Base-by-base conservation (phyloP, 164 flowering plant genomes). In the Magnolia changhungtana region DNA sequence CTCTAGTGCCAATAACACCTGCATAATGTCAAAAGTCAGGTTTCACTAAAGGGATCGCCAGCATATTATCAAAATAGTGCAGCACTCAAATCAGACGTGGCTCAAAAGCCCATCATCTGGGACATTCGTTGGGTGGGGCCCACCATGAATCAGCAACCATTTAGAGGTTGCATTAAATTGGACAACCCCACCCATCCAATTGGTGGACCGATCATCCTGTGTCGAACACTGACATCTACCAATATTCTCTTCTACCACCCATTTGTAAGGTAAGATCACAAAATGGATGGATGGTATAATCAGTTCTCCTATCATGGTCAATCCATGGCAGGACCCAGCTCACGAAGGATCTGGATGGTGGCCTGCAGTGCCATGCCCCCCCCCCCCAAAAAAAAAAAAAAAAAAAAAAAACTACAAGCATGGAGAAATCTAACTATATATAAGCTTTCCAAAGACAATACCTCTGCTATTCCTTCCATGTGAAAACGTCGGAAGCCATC, bases 1-100 rank as follows among this genome's bases (percentile, higher is more conserved):
- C 80, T 94, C 97, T 69, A 96, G 87, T 8, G 97, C 97, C 79
- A 89, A 78, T 72, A 96, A 83, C 72, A 94, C 85, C 99, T 96
- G 84, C 78, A 83, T 1, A 65, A 73, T 13, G 58, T 55, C 24
- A 59, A 68, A 61, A 71, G 52, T 7, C 64, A 78, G 10, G 75
- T 63, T 78, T 27, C 52, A 79, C 18, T 19, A n/a, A 55, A 55
- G 10, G 61, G 18, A 55, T 11, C 4, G 13, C 67, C 13, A 64
- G 67, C n/a, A 59, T 59, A 59, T 59, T 19, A 59, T 59, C n/a
- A 59, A 59, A 59, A 13, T 8, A 64, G 27, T 18, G 27, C 20
- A 64, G 67, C 27, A 18, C 21, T n/a, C 27, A 21, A 64, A 19
- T 64, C 45, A 55, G 61, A 55, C 61, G 4, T 37, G 45, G 45